Evolutionary conservation across 306 rosid genomes (phyloP), one percentile per base, ranked within the genome.

Genomic region (Vigna nakashimae): DNA sequence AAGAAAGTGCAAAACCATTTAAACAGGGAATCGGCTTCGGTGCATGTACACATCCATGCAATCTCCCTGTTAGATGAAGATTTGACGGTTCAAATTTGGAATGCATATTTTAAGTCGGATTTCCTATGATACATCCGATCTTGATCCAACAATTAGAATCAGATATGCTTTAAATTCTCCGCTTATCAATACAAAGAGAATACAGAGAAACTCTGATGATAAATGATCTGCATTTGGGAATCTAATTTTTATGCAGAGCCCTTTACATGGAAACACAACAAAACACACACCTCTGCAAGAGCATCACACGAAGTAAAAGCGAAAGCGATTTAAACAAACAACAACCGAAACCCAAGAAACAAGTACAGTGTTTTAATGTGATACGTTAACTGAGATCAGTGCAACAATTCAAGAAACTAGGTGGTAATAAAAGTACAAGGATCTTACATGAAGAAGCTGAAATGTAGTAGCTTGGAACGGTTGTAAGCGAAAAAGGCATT

Each of bases 391-490:
- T 40, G 20, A 11, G 50, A 45, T 12, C 50, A 45, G 11, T 45
- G 10, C 46, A 49, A 63, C 12, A 26, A 76, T 50, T 20, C n/a
- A 17, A 58, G 68, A 4, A 34, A 38, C 26, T 56, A 40, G 28
- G 40, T 20, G 38, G 24, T 72, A 40, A 16, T 40, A 45, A 12
- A 45, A 56, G 40, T 57, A 45, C 9, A 48, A 48, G 16, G 20
- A 76, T 22, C 48, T 49, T 83, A 87, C 93, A 80, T 58, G 88
- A 57, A 70, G 88, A 57, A 77, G 68, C 55, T 9, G 77, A 86
- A 86, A 69, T 52, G 45, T 69, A 60, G 10, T 86, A 65, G 17
- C 6, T 79, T 9, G 76, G 51, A 67, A 63, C 70, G n/a, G 60
- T 80, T 57, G 76, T 69, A 45, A 3, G 15, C 49, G 51, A 18